Base-by-base conservation (phyloP, 2,329 filamentous ascomycete genomes). In the Penicillium sp. region DNA sequence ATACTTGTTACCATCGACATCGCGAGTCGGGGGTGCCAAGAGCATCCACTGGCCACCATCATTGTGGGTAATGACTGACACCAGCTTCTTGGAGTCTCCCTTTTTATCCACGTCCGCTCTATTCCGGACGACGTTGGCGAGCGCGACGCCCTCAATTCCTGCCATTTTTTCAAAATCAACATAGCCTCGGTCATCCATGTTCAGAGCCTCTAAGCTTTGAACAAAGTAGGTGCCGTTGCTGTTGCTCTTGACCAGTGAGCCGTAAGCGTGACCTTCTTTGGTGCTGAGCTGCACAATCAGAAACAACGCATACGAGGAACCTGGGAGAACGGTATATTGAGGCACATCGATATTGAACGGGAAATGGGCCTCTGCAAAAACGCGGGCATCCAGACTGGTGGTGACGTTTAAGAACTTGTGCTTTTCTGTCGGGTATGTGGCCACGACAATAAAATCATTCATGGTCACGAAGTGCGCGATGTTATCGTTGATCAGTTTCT, bases 131-230 rank as follows among this genome's bases (percentile, higher is more conserved):
- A 90, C 79, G 68, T 99, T 99, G 69, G 92, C 90, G 62, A 99
- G 75, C 16, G 88, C 87, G 50, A 99, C 91, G 44, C 95, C 95
- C 74, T 99, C 93, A 14, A 99, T 81, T 3, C 92, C 92, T 48
- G 90, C 84, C 81, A 97, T 91, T 79, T 96, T 97, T 73, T 99
- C 95, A 74, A 96, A 99, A 71, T 99, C 95, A 45, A 96, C 93
- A 68, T 88, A 97, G 44, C 88, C 92, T 2, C 73, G 66, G 13
- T 82, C 78, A 70, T 97, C 87, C 65, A 91, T 85, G 74, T 98
- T 97, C 70, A 98, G 91, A 21, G 85, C 86, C 49, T 85, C 80
- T 24, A 95, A 81, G 74, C 90, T 96, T 62, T 96, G 79, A 13
- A 96, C 90, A 69, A 97, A 99, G 1, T 90, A 95, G 0, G 95